Percentiles rank a stretch among this genome's conserved stretches.
Evolutionary conservation across 441 rosid species (phyloP).

Genomic region (Gossypium schwendimanii): DNA sequence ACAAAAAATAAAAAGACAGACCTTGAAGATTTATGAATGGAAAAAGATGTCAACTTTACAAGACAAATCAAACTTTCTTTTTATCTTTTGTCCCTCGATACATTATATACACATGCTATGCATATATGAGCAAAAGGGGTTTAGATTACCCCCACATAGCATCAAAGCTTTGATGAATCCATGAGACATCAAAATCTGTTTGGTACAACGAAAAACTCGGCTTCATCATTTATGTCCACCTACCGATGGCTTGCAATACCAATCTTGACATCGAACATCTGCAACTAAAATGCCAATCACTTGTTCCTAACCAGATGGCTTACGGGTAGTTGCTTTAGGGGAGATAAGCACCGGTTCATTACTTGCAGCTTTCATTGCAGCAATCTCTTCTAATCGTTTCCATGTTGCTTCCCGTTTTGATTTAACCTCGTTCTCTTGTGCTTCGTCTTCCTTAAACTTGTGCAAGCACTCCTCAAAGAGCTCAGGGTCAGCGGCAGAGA

Average conservation of each 20-base stretch:
- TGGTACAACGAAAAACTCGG: constrained; percentile 11
- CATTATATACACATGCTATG: constrained; percentile 12
- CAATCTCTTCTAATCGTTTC: constrained; percentile 76
- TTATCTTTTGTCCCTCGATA: constrained; percentile 9
- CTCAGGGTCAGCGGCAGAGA: constrained; percentile 62
- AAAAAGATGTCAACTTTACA: constrained; percentile 8
- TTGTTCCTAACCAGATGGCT: constrained; percentile 31
- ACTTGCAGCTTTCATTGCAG: constrained; percentile 53
- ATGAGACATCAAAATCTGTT: neutral
- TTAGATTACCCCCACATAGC: neutral
- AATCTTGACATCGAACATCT: constrained; percentile 1
- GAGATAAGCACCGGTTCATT: constrained; percentile 46
- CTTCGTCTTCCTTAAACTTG: constrained; percentile 61
- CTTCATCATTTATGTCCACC: neutral
- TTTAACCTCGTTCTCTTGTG: constrained; percentile 42
- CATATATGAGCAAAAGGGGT: constrained; percentile 12
- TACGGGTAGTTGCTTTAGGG: constrained; percentile 19
- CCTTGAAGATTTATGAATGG: constrained; percentile 11
- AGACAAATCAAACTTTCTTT: constrained; percentile 3
- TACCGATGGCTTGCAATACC: constrained; percentile 15
- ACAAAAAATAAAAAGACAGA: neutral
- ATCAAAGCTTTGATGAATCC: neutral
- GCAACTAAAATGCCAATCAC: neutral
- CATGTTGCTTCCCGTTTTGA: constrained; percentile 56
- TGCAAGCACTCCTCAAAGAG: constrained; percentile 67